Evolutionary conservation across 2,329 filamentous ascomycete species (phyloP), one percentile per base, ranked within the genome.

Genomic region (Diaporthe amygdali): DNA sequence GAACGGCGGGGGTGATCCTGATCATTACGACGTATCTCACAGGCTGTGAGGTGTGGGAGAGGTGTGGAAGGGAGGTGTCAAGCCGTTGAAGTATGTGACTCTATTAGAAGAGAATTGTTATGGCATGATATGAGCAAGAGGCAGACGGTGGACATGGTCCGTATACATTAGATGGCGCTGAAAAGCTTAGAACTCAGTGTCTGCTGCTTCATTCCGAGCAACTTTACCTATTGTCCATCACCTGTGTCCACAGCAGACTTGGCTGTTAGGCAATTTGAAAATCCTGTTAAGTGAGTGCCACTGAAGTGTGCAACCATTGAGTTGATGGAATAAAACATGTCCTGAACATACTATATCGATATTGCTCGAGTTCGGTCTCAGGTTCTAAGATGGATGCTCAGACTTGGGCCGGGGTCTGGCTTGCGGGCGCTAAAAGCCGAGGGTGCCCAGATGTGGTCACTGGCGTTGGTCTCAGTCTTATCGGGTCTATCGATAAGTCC

Each of bases 21-120:
- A 80, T 92, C 25, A 76, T 88, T 27, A 91, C 90, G 64, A 92
- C 91, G 0, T 55, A 92, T 5, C 77, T 94, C 55, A 90, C 90
- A 12, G 86, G 87, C 1, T 78, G 82, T 74, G 88, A 90, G 74
- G 87, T 91, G 2, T 94, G 92, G 92, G 84, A 87, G 71, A 82
- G 83, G 68, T 86, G 84, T 75, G 80, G 78, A 61, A n/a, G 70
- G 25, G 66, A 67, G n/a, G 22, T 69, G 39, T 2, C 51, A 66
- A 22, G 72, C 34, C 32, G 20, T 44, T 44, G 14, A 12, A 44
- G 20, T 6, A 44, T 44, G n/a, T n/a, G n/a, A n/a, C n/a, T n/a
- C n/a, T n/a, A n/a, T n/a, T n/a, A n/a, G n/a, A n/a, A n/a, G n/a
- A n/a, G n/a, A n/a, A n/a, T n/a, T n/a, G n/a, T n/a, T n/a, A n/a